A percentile compares a stretch with the other conserved stretches of the same genome.
Evolutionary conservation across 208 protist genomes (phyloP).

Genomic region (Trypanosoma brucei): DNA sequence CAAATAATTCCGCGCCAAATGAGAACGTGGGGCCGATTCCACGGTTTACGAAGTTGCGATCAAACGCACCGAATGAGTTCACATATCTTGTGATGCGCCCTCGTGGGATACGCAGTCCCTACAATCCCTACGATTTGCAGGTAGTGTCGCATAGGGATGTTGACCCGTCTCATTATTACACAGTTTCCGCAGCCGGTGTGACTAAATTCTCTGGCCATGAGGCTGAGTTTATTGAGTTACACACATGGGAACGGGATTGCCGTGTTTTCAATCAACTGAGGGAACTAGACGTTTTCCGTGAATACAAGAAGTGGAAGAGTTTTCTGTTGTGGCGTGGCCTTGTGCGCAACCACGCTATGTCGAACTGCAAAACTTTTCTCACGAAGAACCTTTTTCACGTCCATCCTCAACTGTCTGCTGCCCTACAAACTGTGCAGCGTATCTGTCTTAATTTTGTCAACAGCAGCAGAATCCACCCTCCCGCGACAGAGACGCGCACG

Average conservation of each 20-base stretch:
- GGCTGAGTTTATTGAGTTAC: constrained; percentile 91
- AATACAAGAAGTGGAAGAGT: constrained; percentile 93
- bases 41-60: constrained; percentile 67
- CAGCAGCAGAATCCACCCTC: constrained; percentile 62
- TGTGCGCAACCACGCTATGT: constrained; percentile 80
- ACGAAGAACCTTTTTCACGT: constrained; percentile 85
- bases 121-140: constrained; percentile 94
- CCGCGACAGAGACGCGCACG: constrained; percentile 66
- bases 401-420: constrained; percentile 78
- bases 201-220: constrained; percentile 89
- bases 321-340: constrained; percentile 91
- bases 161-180: constrained; percentile 88
- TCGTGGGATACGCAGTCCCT: constrained; percentile 74
- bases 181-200: constrained; percentile 89
- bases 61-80: constrained; percentile 87
- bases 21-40: constrained; percentile 36
- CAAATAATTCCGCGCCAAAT: background rate
- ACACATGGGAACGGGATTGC: constrained; percentile 92
- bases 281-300: constrained; percentile 86
- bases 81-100: constrained; percentile 85
- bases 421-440: constrained; percentile 71
- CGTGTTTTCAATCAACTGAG: constrained; percentile 86
- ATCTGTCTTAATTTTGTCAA: constrained; percentile 75
- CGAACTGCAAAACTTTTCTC: constrained; percentile 75
- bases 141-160: constrained; percentile 89